A percentile compares a stretch with the other conserved stretches of the same genome.
These are phyloP conservation scores for Tetramitus jugosus DNA, from an alignment of 208 protist species.

Conservation along the genomic window DNA sequence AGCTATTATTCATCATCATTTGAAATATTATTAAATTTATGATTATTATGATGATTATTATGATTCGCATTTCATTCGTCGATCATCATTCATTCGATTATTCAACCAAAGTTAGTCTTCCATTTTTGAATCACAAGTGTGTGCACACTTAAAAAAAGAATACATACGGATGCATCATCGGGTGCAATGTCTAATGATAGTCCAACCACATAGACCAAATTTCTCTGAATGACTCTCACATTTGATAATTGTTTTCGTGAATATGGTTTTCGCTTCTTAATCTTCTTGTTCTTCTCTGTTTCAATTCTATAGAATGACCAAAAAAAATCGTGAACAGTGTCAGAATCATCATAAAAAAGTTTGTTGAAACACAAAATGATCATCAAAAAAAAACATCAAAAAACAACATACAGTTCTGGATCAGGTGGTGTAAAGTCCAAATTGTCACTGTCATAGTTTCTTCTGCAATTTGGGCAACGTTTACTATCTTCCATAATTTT, in stretches of 20 bases:
- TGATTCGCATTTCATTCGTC: no score
- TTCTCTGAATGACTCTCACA: slow-evolving; percentile 69
- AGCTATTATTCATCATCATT: slow-evolving; percentile 8
- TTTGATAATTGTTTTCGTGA: slow-evolving; percentile 42
- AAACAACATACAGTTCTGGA: slow-evolving; percentile 26
- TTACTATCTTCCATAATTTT: slow-evolving; percentile 63
- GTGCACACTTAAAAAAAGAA: slow-evolving; percentile 3
- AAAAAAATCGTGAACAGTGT: slow-evolving; percentile 20
- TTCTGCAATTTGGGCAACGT: slow-evolving; percentile 64
- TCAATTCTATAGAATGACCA: no score
- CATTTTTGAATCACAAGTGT: no score
- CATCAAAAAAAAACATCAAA: background rate
- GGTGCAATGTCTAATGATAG: slow-evolving; percentile 52
- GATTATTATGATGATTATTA: no score
- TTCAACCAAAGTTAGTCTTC: no score
- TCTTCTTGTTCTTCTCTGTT: slow-evolving; percentile 29
- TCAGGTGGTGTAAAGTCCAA: slow-evolving; percentile 36
- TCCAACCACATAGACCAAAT: slow-evolving; percentile 75
- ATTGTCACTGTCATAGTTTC: slow-evolving; percentile 52
- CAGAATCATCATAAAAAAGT: background rate
- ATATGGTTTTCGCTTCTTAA: slow-evolving; percentile 25
- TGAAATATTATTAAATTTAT: no score
- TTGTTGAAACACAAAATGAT: slow-evolving; percentile 9
- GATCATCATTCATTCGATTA: background rate
- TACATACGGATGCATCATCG: slow-evolving; percentile 53